Base-by-base conservation (phyloP, 352 stramenopile species). In the Globisporangium recalcitrans region DNA sequence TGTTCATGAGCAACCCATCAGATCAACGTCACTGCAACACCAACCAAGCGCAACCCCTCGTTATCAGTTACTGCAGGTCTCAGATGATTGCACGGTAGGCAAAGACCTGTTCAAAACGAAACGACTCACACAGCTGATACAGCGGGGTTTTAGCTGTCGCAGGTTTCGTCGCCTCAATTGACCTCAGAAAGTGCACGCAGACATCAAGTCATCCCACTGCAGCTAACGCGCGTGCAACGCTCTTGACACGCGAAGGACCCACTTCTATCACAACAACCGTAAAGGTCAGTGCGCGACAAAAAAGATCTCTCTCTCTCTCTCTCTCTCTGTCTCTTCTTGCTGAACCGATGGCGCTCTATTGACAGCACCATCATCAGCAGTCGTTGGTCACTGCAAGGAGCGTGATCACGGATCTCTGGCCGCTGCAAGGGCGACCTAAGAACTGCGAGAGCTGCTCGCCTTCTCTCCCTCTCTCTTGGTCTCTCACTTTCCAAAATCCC, bases 401-500 rank as follows among this genome's bases (percentile, higher is more conserved):
- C n/a, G n/a, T n/a, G 42, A 21, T 24, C 42, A 3, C 42, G 8
- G 19, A 14, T 19, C 19, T 26, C 7, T 21, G 6, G 13, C 11
- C 14, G 5, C 40, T 48, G n/a, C 40, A 16, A 48, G 40, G 16
- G 16, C 5, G 19, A 48, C 40, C 34, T 16, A 42, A 14, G 34
- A 14, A 6, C 34, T 19, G 0, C 14, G 36, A 44, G 42, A 48
- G 42, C n/a, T 14, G 0, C 13, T 4, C 42, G 42, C 42, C 1
- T 13, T 24, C 19, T 11, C n/a, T 48, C n/a, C 42, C 16, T n/a
- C 24, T 26, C n/a, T n/a, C n/a, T n/a, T n/a, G n/a, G n/a, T n/a
- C n/a, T 4, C 51, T 57, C 51, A 57, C 51, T 57, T 57, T 57
- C 16, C 51, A 42, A 57, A 38, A 27, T 44, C 51, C 51, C 29